A percentile compares a stretch with the other conserved stretches of the same genome.
Conservation (phyloP, 371 early-diverging fungal genomes). For the Haplosporangium sp. region DNA sequence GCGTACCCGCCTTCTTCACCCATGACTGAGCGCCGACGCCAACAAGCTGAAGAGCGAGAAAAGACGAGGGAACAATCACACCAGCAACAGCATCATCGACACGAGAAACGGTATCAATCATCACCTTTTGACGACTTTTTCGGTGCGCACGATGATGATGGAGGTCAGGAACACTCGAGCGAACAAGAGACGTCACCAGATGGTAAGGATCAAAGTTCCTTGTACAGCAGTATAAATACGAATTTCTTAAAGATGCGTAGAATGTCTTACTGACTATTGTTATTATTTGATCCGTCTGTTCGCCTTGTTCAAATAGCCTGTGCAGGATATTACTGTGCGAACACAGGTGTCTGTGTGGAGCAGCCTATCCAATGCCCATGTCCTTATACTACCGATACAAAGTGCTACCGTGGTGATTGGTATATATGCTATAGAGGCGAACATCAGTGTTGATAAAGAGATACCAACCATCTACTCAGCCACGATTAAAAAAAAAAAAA, state of each 20-base stretch:
- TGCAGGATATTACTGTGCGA: conserved; percentile 28
- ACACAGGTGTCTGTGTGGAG: conserved; percentile 34
- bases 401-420: conserved; percentile 42
- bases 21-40: neutral
- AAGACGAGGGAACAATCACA: neutral
- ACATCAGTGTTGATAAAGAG: conserved; percentile 6
- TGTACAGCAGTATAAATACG: neutral
- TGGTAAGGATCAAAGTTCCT: conserved; percentile 3
- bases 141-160: conserved; percentile 4
- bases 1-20: conserved; percentile 12
- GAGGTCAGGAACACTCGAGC: conserved; percentile 1
- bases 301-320: conserved; percentile 1
- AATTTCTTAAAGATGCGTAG: too few species aligned
- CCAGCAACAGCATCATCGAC: conserved; percentile 3
- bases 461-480: neutral
- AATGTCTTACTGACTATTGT: neutral
- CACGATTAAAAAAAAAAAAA: neutral
- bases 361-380: conserved; percentile 42
- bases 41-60: conserved; percentile 2
- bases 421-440: conserved; percentile 42
- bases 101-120: neutral
- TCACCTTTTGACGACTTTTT: conserved; percentile 41
- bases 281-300: neutral
- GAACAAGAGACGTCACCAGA: neutral
- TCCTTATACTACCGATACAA: conserved; percentile 29